A percentile compares a stretch with the other conserved stretches of the same genome.
phyloP scores from a whole-genome alignment of 1,284 basidiomycete species.

The Cryptococcus amylolentus region DNA sequence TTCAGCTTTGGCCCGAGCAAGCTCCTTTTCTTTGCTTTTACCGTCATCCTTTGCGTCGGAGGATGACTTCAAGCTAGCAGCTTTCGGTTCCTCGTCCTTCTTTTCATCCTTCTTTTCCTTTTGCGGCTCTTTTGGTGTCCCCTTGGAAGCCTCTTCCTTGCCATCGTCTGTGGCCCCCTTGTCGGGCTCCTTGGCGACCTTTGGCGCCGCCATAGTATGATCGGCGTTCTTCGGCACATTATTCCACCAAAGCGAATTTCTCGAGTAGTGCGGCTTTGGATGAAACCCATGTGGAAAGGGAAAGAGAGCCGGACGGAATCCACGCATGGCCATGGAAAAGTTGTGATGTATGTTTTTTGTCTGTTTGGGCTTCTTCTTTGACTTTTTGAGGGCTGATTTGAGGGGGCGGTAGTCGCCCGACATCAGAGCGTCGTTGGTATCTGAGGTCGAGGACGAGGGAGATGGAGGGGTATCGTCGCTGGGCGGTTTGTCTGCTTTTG shows the following conservation, averaged over 20 bases:
- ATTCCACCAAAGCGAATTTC: constrained; percentile 35
- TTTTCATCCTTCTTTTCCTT: constrained; percentile 2
- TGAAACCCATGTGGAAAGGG: constrained; percentile 40
- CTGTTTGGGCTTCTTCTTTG: constrained; percentile 32
- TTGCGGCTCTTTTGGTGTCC: background rate
- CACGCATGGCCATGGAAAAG: constrained; percentile 38
- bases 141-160: constrained; percentile 2
- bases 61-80: background rate
- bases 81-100: background rate
- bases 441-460: too few species aligned
- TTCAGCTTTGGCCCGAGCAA: constrained; percentile 11
- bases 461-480: background rate
- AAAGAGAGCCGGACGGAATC: constrained; percentile 26
- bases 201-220: constrained; percentile 34
- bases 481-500: background rate
- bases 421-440: constrained; percentile 29
- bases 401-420: constrained; percentile 34
- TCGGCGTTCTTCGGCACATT: constrained; percentile 33
- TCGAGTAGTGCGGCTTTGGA: constrained; percentile 30
- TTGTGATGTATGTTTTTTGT: constrained; percentile 37
- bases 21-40: constrained; percentile 9
- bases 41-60: background rate
- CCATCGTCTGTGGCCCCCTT: constrained; percentile 4
- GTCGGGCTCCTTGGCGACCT: constrained; percentile 17
- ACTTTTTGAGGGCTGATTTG: constrained; percentile 35